phyloP scores from a whole-genome alignment of 1,139 yeast species.

The Kodamaea alishanica region DNA sequence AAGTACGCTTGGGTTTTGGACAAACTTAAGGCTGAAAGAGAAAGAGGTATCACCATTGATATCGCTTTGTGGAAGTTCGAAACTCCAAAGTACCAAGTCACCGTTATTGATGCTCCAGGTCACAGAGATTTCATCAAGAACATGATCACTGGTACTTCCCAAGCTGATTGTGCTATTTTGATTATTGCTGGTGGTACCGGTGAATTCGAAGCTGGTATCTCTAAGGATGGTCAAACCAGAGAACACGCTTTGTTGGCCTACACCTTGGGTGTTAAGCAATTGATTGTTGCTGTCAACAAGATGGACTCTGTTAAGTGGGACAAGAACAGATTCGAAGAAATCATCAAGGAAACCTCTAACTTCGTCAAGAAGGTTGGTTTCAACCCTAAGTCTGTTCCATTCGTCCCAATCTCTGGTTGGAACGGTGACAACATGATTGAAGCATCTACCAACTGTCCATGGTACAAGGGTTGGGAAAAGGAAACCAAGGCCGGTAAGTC shows the following conservation, averaged over 20 bases:
- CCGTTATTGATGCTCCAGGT: conserved; percentile 94
- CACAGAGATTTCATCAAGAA: conserved; percentile 97
- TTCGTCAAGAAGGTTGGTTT: conserved; percentile 89
- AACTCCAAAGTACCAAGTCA: conserved; percentile 90
- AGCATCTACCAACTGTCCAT: conserved; percentile 75
- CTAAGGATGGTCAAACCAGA: conserved; percentile 91
- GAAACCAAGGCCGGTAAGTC: conserved; percentile 77
- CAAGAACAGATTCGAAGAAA: conserved; percentile 74
- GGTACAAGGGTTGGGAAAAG: conserved; percentile 91
- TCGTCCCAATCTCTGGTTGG: conserved; percentile 93
- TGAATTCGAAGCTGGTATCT: conserved; percentile 95
- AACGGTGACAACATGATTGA: conserved; percentile 94
- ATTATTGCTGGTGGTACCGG: conserved; percentile 90
- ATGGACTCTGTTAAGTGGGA: conserved; percentile 90
- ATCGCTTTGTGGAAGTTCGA: conserved; percentile 93
- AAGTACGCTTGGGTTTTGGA: conserved; percentile 98
- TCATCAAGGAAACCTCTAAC: conserved; percentile 78
- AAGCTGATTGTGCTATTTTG: conserved; percentile 89
- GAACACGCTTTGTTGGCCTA: conserved; percentile 88
- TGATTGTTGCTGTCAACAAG: conserved; percentile 90
- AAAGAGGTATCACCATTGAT: conserved; percentile 95
- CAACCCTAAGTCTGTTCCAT: conserved; percentile 86
- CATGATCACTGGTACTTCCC: conserved; percentile 92
- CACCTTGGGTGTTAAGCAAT: conserved; percentile 87
- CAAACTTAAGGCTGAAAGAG: conserved; percentile 94